Evolutionary conservation across 768 basidiomycete species (phyloP).

Genomic region (Leccinum arenicola): DNA sequence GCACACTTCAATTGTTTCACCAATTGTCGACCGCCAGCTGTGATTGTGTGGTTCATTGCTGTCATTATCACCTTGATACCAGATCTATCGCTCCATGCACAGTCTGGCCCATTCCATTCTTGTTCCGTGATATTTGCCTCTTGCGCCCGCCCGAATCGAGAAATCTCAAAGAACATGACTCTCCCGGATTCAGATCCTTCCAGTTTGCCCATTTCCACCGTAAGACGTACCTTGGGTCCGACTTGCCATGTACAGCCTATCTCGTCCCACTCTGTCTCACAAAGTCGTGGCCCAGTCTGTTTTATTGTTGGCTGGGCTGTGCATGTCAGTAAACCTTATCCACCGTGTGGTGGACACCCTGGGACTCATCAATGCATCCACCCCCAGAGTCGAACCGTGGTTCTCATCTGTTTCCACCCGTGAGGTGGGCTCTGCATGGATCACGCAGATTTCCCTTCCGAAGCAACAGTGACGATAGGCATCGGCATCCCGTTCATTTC

Average conservation of each 20-base stretch:
- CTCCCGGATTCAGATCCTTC: constrained; percentile 20
- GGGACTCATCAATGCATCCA: not conserved
- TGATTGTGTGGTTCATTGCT: constrained; percentile 13
- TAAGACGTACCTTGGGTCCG: constrained; percentile 6
- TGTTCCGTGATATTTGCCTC: constrained; percentile 16
- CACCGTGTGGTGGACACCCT: not conserved
- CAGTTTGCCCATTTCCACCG: constrained; percentile 1
- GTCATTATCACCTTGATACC: constrained; percentile 13
- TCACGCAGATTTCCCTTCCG: not conserved
- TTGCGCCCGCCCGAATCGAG: constrained; percentile 30
- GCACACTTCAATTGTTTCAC: constrained; percentile 30
- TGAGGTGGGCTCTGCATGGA: not conserved
- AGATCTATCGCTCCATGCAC: constrained; percentile 21
- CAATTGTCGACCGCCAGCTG: constrained; percentile 13
- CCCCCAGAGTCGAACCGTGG: not conserved
- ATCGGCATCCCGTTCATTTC: constrained; percentile 9
- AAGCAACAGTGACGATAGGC: not conserved
- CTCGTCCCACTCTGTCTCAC: constrained; percentile 3
- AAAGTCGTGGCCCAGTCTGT: constrained; percentile 9
- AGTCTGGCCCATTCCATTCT: constrained; percentile 5
- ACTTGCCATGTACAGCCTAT: constrained; percentile 15
- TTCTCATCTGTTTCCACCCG: not conserved
- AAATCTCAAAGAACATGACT: constrained; percentile 27
- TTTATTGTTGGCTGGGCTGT: constrained; percentile 20
- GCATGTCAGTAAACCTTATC: constrained; percentile 23